Conservation (phyloP, 2,329 filamentous ascomycete genomes). For the Camptophora hylomeconis region DNA sequence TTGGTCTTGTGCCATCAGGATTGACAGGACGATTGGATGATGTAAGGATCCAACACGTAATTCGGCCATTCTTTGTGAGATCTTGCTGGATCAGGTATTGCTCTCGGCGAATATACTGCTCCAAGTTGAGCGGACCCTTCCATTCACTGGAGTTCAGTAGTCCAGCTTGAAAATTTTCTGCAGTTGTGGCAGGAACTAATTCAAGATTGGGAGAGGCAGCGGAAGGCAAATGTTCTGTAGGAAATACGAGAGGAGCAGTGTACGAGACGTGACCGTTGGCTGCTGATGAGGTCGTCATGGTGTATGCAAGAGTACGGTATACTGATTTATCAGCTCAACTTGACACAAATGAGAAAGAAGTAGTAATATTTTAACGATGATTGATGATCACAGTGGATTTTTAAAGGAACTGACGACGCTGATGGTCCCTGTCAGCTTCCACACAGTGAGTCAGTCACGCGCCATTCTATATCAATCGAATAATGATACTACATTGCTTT, state of each 20-base stretch:
- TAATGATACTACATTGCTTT: no score
- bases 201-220: slow-evolving; percentile 38
- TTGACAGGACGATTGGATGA: slow-evolving; percentile 26
- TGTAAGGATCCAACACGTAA: slow-evolving; percentile 49
- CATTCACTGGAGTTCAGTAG: slow-evolving; percentile 43
- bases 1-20: slow-evolving; percentile 27
- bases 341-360: no score
- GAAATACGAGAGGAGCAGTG: slow-evolving; percentile 19
- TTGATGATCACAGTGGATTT: no score
- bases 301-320: no score
- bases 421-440: no score
- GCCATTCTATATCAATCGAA: no score
- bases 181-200: slow-evolving; percentile 41
- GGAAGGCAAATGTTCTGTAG: slow-evolving; percentile 30
- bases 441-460: no score
- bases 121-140: slow-evolving; percentile 41
- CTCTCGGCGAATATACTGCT: slow-evolving; percentile 47
- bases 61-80: slow-evolving; percentile 40
- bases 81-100: slow-evolving; percentile 36
- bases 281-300: slow-evolving; percentile 5
- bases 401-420: no score
- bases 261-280: slow-evolving; percentile 4
- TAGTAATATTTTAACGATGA: no score
- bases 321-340: no score
- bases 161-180: slow-evolving; percentile 40